These are phyloP conservation scores for Vishniacozyma victoriae DNA, from an alignment of 768 basidiomycete species.

Conservation along the genomic window DNA sequence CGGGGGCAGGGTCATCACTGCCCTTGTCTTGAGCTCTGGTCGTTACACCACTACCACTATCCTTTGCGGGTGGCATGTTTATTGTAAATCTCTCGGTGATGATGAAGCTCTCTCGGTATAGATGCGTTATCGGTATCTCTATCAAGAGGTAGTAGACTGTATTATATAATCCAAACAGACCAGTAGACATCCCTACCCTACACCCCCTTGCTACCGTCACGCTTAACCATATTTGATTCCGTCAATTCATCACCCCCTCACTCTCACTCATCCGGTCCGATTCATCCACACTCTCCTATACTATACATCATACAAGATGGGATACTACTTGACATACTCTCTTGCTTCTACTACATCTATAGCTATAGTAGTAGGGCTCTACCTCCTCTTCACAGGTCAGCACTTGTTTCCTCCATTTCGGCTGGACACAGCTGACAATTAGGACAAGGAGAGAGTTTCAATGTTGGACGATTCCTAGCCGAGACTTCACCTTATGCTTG, in stretches of 20 bases:
- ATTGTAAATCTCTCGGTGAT: too few species aligned
- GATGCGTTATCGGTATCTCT: too few species aligned
- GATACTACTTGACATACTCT: constrained; percentile 36
- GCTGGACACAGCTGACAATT: constrained; percentile 1
- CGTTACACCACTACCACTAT: too few species aligned
- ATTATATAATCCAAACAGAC: too few species aligned
- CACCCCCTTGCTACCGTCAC: too few species aligned
- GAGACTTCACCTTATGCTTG: constrained; percentile 90
- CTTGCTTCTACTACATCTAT: constrained; percentile 27
- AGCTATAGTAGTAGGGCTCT: constrained; percentile 62
- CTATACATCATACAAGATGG: constrained; percentile 28
- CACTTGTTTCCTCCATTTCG: constrained; percentile 4
- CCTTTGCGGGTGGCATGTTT: too few species aligned
- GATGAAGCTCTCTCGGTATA: too few species aligned
- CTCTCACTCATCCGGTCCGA: neutral
- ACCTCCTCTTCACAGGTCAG: constrained; percentile 83
- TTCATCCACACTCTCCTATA: neutral
- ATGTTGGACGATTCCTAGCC: constrained; percentile 87
- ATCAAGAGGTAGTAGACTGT: too few species aligned
- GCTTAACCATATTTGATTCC: neutral
- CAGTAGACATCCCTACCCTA: too few species aligned
- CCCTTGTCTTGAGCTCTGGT: too few species aligned
- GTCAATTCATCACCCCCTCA: neutral
- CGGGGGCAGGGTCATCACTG: too few species aligned
- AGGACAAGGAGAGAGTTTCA: constrained; percentile 89